A percentile compares a stretch with the other conserved stretches of the same genome.
Conservation (phyloP, 2,329 filamentous ascomycete genomes). For the Xylariaceae sp. region DNA sequence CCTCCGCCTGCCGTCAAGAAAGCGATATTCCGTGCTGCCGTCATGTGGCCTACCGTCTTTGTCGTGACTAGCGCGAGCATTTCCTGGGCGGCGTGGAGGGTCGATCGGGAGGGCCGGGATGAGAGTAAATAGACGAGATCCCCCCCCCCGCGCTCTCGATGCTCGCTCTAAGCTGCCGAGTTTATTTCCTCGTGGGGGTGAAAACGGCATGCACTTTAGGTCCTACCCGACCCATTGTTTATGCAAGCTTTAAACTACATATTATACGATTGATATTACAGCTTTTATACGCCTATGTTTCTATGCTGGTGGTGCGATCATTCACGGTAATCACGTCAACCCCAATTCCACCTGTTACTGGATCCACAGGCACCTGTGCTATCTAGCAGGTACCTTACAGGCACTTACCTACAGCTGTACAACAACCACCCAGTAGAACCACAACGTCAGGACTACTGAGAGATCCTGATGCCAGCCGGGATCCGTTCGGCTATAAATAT, state of each 20-base stretch:
- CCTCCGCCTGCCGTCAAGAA: slow-evolving; percentile 10
- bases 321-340: slow-evolving; percentile 28
- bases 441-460: not conserved
- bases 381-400: slow-evolving; percentile 5
- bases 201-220: too few relatives aligned
- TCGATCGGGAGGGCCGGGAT: slow-evolving; percentile 4
- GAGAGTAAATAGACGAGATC: slow-evolving; percentile 3
- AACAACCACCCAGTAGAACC: not conserved
- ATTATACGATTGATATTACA: too few relatives aligned
- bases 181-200: slow-evolving; percentile 1
- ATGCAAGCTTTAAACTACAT: too few relatives aligned
- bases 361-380: slow-evolving; percentile 25
- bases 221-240: too few relatives aligned
- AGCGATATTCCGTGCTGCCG: slow-evolving; percentile 13
- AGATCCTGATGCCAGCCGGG: too few relatives aligned
- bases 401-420: slow-evolving; percentile 3
- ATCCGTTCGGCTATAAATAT: too few relatives aligned
- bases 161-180: too few relatives aligned
- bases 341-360: slow-evolving; percentile 22
- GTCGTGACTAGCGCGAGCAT: slow-evolving; percentile 13
- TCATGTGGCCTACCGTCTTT: slow-evolving; percentile 19
- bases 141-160: not conserved
- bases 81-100: slow-evolving; percentile 23
- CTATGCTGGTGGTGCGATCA: slow-evolving; percentile 24
- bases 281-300: too few relatives aligned